Evolutionary conservation across 805 yeast genomes (phyloP), one percentile per base, ranked within the genome.

Genomic region (Saccharomycopsis sp.): DNA sequence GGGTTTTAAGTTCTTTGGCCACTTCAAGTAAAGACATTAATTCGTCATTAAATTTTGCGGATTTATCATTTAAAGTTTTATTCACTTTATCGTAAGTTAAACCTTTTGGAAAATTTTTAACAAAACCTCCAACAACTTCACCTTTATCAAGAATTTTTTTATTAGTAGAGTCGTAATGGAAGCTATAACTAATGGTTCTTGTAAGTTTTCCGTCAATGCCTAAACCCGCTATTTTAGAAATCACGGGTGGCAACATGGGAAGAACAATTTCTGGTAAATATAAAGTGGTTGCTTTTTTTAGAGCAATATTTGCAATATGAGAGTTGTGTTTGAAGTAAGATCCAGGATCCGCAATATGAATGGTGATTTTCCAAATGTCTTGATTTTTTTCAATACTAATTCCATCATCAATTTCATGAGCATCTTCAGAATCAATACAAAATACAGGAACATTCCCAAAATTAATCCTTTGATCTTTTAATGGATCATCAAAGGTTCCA

Each of bases 331-430:
- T 56, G 42, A 84, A 57, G 47, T 68, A 72, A 0, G 95, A 79
- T 0, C 85, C 66, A 0, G 96, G 96, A 56, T 89, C 87, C 1
- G 97, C 96, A 47, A 89, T 74, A 56, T 82, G 95, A 2, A 86
- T 67, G 23, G 79, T 70, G 4, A 88, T 49, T 8, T 63, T 60
- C 49, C 61, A 72, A 12, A 55, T 49, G 1, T 52, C 50, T 3
- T 48, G 47, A 21, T 51, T 51, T 3, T 45, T 47, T 33, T 62
- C 63, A 15, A 89, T 63, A 1, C 95, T 74, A 21, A 89, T 67
- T 35, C 96, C 98, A 59, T 89, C 98, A 58, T 89, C 98, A 44
- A 92, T 81, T 57, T 92, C 97, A 49, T 80, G 79, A 0, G 97
- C 95, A 31, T 67, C 68, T 3, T 64, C 72, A 2, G 79, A 68